phyloP scores from a whole-genome alignment of 1,284 basidiomycete species.

The Phellopilus nigrolimitatus region DNA sequence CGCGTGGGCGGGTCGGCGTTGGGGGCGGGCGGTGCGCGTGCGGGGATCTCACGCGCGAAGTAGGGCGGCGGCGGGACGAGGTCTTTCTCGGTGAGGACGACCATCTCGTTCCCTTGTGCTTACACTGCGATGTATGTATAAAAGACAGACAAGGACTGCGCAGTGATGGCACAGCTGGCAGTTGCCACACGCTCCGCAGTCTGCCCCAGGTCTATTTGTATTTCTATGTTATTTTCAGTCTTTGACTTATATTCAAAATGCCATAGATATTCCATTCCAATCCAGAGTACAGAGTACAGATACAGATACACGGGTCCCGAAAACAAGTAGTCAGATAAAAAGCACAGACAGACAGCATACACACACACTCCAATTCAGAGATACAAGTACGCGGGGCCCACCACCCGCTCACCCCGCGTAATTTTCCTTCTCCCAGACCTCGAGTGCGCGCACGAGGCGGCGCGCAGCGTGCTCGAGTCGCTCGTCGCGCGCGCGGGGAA shows the following conservation, averaged over 20 bases:
- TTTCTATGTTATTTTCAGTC: too few species aligned
- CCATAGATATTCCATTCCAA: too few species aligned
- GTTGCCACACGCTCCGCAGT: constrained; percentile 5
- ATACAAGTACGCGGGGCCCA: too few species aligned
- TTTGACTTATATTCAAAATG: too few species aligned
- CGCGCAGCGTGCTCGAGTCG: too few species aligned
- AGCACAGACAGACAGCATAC: too few species aligned
- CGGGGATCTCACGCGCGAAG: constrained; percentile 11
- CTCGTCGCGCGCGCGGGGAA: constrained; percentile 50
- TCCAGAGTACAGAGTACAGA: too few species aligned
- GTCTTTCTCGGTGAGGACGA: constrained; percentile 15
- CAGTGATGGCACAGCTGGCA: constrained; percentile 8
- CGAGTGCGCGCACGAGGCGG: constrained; percentile 41
- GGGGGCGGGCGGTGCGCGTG: neutral
- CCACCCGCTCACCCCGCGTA: too few species aligned
- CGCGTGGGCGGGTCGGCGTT: neutral
- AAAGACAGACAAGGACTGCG: neutral
- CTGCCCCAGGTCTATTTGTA: neutral
- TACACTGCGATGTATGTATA: neutral
- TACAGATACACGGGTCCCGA: too few species aligned
- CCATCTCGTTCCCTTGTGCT: constrained; percentile 3
- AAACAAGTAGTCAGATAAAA: too few species aligned
- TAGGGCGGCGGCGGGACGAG: constrained; percentile 12
- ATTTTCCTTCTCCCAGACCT: too few species aligned
- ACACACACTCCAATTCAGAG: too few species aligned